Evolutionary conservation across 139 green algal genomes (phyloP).

Genomic region (Raphidocelis subcapitata): DNA sequence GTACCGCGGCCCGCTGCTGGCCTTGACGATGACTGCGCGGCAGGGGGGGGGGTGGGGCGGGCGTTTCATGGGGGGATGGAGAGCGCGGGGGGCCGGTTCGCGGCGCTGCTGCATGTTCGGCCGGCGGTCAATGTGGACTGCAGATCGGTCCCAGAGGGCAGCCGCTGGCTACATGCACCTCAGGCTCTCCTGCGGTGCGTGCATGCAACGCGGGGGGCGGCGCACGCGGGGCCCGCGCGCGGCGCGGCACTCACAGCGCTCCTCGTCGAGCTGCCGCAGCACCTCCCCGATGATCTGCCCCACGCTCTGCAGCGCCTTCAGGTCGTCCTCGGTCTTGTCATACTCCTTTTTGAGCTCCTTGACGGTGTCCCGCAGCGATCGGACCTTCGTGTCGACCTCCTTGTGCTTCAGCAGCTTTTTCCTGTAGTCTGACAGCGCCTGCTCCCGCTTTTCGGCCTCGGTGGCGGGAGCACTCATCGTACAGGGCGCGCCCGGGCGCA

Average conservation of each 20-base stretch:
- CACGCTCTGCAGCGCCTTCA: constrained; percentile 98
- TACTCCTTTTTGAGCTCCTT: constrained; percentile 89
- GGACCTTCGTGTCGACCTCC: constrained; percentile 83
- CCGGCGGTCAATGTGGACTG: neutral
- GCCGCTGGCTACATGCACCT: no score
- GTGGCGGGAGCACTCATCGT: neutral
- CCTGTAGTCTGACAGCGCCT: constrained; percentile 74
- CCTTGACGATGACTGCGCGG: constrained; percentile 97
- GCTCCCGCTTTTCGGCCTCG: constrained; percentile 50
- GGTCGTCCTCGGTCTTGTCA: constrained; percentile 99
- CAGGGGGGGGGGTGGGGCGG: neutral
- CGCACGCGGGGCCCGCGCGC: no score
- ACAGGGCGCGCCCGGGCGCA: no score
- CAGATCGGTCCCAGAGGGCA: no score
- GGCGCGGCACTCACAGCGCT: constrained; percentile 82
- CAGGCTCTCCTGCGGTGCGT: no score
- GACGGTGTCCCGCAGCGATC: constrained; percentile 73
- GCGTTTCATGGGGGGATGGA: neutral
- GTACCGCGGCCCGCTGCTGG: constrained; percentile 95
- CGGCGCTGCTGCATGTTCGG: neutral
- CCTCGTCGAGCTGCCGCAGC: constrained; percentile 95
- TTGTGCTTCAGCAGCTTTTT: constrained; percentile 89
- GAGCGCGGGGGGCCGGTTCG: neutral
- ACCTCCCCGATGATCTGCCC: constrained; percentile 99
- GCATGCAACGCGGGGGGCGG: no score